A percentile compares a stretch with the other conserved stretches of the same genome.
phyloP scores from a whole-genome alignment of 768 basidiomycete species.

The Hypholoma fasciculare region DNA sequence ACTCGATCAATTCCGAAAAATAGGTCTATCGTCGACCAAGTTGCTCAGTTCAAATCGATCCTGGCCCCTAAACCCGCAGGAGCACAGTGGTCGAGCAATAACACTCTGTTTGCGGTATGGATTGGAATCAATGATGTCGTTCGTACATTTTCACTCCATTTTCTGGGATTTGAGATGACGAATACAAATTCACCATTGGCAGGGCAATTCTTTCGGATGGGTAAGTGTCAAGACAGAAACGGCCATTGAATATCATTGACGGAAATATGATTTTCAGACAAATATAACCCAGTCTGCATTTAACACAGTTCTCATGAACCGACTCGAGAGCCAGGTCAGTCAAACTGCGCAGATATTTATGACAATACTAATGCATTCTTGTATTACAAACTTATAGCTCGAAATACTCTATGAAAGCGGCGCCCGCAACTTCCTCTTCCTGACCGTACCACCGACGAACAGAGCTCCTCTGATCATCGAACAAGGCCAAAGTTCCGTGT shows the following conservation, averaged over 20 bases:
- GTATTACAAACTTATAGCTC: constrained; percentile 33
- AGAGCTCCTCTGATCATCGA: constrained; percentile 47
- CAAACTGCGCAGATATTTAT: not conserved
- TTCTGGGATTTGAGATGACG: not conserved
- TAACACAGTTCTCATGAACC: constrained; percentile 33
- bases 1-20: not conserved
- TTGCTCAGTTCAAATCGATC: constrained; percentile 48
- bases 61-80: constrained; percentile 42
- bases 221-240: constrained; percentile 23
- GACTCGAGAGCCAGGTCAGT: constrained; percentile 32
- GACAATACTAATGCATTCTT: not conserved
- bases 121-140: constrained; percentile 69
- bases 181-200: constrained; percentile 3
- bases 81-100: constrained; percentile 50
- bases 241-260: not conserved
- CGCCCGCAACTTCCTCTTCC: constrained; percentile 60
- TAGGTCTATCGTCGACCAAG: constrained; percentile 57
- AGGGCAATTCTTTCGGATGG: constrained; percentile 53
- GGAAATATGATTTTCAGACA: constrained; percentile 21
- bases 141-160: constrained; percentile 19
- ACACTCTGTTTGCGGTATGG: constrained; percentile 62
- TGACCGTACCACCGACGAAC: constrained; percentile 62
- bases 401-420: constrained; percentile 48
- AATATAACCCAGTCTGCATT: constrained; percentile 37
- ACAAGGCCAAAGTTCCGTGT: constrained; percentile 37